Evolutionary conservation across 73 alveolate species (phyloP).

Genomic region (Urostyla sp.): DNA sequence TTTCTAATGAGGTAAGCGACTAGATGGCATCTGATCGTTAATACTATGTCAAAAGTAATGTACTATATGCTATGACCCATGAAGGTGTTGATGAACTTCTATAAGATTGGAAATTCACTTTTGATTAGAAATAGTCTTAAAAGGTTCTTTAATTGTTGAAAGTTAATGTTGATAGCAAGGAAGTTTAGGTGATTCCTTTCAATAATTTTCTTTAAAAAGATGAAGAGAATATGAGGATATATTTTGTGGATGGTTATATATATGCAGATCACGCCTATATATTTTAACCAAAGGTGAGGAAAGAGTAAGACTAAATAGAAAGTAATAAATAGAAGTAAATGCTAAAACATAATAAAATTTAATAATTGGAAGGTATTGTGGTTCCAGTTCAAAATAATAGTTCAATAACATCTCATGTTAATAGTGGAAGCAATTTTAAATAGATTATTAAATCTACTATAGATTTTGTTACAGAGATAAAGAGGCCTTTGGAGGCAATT

Average conservation of each 20-base stretch:
- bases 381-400: not conserved
- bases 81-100: not conserved
- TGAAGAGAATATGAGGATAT: not conserved
- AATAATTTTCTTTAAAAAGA: conserved; percentile 14
- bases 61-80: not conserved
- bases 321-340: not conserved
- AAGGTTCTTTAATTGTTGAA: conserved; percentile 17
- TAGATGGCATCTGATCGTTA: not conserved
- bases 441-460: too few relatives aligned
- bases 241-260: conserved; percentile 1
- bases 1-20: conserved; percentile 1
- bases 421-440: not conserved
- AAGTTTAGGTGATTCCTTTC: conserved; percentile 20
- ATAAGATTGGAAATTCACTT: conserved; percentile 48
- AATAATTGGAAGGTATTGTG: not conserved
- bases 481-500: too few relatives aligned
- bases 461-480: too few relatives aligned
- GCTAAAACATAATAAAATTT: not conserved
- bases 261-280: conserved; percentile 48
- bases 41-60: conserved; percentile 24
- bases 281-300: conserved; percentile 20
- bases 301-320: conserved; percentile 11
- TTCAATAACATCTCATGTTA: not conserved
- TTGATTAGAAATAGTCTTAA: not conserved
- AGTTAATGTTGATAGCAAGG: not conserved